Evolutionary conservation across 73 alveolate species (phyloP).

Genomic region (Effrenium voratum): DNA sequence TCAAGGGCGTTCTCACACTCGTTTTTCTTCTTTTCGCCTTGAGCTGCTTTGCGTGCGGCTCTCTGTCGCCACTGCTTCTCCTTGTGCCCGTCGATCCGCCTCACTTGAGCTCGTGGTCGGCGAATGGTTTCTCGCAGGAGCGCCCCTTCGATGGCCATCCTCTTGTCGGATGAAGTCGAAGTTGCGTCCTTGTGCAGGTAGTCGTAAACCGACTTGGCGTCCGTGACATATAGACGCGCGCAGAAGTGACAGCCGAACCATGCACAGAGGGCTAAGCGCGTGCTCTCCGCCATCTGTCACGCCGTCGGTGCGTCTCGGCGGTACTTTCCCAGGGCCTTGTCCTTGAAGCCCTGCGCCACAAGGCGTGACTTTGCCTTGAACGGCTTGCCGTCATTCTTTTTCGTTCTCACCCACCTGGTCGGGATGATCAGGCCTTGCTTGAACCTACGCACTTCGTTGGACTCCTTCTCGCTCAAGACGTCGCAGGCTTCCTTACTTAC

Average conservation of each 20-base stretch:
- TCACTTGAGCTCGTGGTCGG: too few relatives aligned
- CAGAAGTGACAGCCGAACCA: neutral
- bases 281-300: neutral
- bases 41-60: too few relatives aligned
- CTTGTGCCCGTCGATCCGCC: too few relatives aligned
- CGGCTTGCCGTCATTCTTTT: neutral
- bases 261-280: neutral
- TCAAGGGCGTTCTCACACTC: too few relatives aligned
- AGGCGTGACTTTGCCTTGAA: neutral
- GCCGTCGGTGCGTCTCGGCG: slow-evolving; percentile 20
- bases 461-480: neutral
- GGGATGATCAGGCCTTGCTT: neutral
- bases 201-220: too few relatives aligned
- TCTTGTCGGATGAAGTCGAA: too few relatives aligned
- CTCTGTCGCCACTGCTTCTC: too few relatives aligned
- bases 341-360: slow-evolving; percentile 32
- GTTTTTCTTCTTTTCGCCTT: too few relatives aligned
- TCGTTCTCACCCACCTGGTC: slow-evolving; percentile 12
- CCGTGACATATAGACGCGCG: too few relatives aligned
- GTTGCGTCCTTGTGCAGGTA: too few relatives aligned
- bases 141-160: too few relatives aligned
- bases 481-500: neutral
- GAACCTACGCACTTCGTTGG: neutral
- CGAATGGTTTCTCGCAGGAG: too few relatives aligned
- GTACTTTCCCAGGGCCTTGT: neutral